Evolutionary conservation across 441 rosid genomes (phyloP).

Genomic region (Brassica hybrid): DNA sequence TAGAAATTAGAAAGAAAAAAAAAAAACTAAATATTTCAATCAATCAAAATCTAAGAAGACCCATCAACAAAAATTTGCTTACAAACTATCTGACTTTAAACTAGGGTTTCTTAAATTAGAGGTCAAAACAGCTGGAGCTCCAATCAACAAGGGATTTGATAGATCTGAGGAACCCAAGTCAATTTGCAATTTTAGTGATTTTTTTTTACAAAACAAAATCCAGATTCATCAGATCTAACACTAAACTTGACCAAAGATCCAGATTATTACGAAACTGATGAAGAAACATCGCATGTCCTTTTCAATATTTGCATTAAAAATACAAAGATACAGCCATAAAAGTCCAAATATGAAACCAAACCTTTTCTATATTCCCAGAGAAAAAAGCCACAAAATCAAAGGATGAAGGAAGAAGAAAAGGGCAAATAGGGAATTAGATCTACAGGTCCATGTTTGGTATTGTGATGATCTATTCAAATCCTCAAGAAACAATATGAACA

Average conservation of each 20-base stretch:
- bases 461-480: slow-evolving; percentile 6
- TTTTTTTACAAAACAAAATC: background rate
- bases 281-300: slow-evolving; percentile 16
- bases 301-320: slow-evolving; percentile 3
- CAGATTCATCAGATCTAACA: slow-evolving; percentile 73
- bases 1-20: background rate
- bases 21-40: slow-evolving; percentile 5
- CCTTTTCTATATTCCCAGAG: slow-evolving; percentile 28
- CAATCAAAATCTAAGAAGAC: slow-evolving; percentile 12
- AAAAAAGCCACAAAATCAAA: slow-evolving; percentile 30
- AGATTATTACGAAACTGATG: slow-evolving; percentile 40
- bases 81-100: slow-evolving; percentile 46
- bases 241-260: slow-evolving; percentile 47
- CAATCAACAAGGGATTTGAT: slow-evolving; percentile 1
- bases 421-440: slow-evolving; percentile 52
- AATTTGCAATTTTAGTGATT: slow-evolving; percentile 9
- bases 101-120: slow-evolving; percentile 55
- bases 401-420: slow-evolving; percentile 42
- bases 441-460: slow-evolving; percentile 28
- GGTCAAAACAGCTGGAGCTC: slow-evolving; percentile 50
- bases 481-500: slow-evolving; percentile 19
- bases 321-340: slow-evolving; percentile 37
- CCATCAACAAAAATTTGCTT: slow-evolving; percentile 30
- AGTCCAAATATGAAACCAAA: slow-evolving; percentile 41
- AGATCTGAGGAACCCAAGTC: slow-evolving; percentile 36